Evolutionary conservation across 805 yeast genomes (phyloP), one percentile per base, ranked within the genome.

Genomic region (Saccharomyces kudriavzevii): DNA sequence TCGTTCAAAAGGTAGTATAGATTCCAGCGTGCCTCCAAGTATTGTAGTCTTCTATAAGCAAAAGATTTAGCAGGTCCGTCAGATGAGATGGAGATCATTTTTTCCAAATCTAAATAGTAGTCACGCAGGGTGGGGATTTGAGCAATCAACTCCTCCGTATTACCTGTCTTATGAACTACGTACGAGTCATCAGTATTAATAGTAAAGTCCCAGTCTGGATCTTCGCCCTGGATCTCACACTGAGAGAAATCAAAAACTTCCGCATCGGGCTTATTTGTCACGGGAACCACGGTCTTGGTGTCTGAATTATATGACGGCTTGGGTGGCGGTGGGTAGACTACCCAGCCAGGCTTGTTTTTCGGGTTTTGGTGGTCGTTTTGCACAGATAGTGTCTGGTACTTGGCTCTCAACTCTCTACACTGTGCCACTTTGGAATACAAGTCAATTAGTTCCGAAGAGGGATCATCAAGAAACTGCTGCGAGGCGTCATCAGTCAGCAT

Each of bases 31-130:
- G 98, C 97, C 69, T 94, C 99, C 52, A 94, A 76, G 66, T 89
- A 95, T 72, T 92, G 96, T 61, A 94, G 75, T 63, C 99, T 80
- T 68, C 92, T 84, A 71, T 89, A 94, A 0, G 99, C 97, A 77
- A 94, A 94, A 14, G 96, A 87, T 71, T 94, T 94, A 14, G 95
- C 82, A 4, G 99, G 99, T 0, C 99, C 99, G 70, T 91, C 97
- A 4, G 94, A 84, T 6, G 96, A 85, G 49, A 89, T 78, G 11
- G 78, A 70, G n/a, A 82, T 78, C 59, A 94, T 80, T 54, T 76
- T 80, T 51, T 87, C 94, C 62, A 90, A 71, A 69, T 92, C 99
- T 59, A 81, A 71, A 70, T 89, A 95, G 70, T 87, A 94, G 49
- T 94, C 97, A 52, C 81, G 79, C 55, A 94, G 75, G 1, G 88